Base-by-base conservation (phyloP, 345 rosid genomes). In the Bretschneidera sinensis region DNA sequence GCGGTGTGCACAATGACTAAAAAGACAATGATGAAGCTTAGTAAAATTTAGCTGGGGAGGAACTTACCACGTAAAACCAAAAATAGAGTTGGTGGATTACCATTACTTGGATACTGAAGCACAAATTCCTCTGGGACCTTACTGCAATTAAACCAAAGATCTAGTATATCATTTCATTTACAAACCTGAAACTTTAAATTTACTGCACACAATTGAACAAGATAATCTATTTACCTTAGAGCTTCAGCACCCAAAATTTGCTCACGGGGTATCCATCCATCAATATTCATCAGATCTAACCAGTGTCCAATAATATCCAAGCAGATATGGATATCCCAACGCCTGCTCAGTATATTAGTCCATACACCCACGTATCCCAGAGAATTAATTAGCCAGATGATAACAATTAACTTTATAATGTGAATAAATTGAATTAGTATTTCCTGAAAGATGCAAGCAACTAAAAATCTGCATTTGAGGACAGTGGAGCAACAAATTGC, bases 201-300 rank as follows among this genome's bases (percentile, higher is more conserved):
- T 19, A 47, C 2, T 64, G 65, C 59, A 69, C 28, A 1, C 39
- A 51, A 18, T 62, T 63, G 31, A 65, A 54, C 33, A 55, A 61
- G 59, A 63, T 47, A 31, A 24, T 43, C 55, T 21, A 57, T 31
- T 22, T 65, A 92, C 96, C 97, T 92, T 60, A 79, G 76, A 61
- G 98, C 97, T 83, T 92, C 98, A 72, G 83, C 82, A 33, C 96
- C 98, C 54, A 89, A 66, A 54, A 94, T 94, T 77, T 89, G 96
- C 72, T 92, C 98, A 19, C 95, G 87, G 1, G 98, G 98, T 74
- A 92, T 89, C 98, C 98, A 89, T 58, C 98, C 97, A 65, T 89
- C 97, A 20, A 86, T 71, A 52, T 92, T 92, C 85, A 92, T 85
- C 64, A 92, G 65, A 70, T 92, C 97, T 77, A 92, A 84, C 98